Percentiles rank a stretch among this genome's conserved stretches.
Conservation (phyloP, 257 asterid species). For the Salvia splendens region DNA sequence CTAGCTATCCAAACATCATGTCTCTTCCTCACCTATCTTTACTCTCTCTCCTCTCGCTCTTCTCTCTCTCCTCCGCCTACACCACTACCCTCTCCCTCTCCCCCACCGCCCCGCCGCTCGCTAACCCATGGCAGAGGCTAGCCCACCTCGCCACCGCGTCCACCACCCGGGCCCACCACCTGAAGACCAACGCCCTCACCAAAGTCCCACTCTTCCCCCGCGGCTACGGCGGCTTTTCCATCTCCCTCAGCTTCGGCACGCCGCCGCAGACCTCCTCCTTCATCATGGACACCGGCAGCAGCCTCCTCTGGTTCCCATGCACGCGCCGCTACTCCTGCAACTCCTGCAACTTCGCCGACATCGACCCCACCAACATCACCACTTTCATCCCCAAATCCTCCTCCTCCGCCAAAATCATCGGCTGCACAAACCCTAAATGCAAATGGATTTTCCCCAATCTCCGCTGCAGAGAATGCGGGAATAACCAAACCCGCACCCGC, state of each 20-base stretch:
- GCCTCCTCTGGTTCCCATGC: conserved; percentile 69
- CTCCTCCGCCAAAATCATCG: conserved; percentile 42
- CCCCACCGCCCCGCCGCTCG: conserved; percentile 36
- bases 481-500: conserved; percentile 2
- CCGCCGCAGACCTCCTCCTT: conserved; percentile 55
- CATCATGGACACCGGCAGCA: conserved; percentile 68
- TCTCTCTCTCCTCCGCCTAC: conserved; percentile 33
- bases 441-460: conserved; percentile 33
- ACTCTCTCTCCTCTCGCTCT: conserved; percentile 23
- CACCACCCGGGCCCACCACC: conserved; percentile 49
- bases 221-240: conserved; percentile 51
- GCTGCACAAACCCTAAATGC: conserved; percentile 52
- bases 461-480: conserved; percentile 38
- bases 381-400: conserved; percentile 43
- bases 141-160: conserved; percentile 50
- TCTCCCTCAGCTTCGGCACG: conserved; percentile 56
- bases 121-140: conserved; percentile 47
- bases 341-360: conserved; percentile 41
- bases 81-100: conserved; percentile 44
- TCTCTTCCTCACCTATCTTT: conserved; percentile 23
- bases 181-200: conserved; percentile 37
- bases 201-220: conserved; percentile 40
- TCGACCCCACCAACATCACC: conserved; percentile 24
- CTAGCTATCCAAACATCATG: background rate
- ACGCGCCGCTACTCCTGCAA: conserved; percentile 42